Evolutionary conservation across 2,329 filamentous ascomycete species (phyloP).

Genomic region (Xylariaceae sp.): DNA sequence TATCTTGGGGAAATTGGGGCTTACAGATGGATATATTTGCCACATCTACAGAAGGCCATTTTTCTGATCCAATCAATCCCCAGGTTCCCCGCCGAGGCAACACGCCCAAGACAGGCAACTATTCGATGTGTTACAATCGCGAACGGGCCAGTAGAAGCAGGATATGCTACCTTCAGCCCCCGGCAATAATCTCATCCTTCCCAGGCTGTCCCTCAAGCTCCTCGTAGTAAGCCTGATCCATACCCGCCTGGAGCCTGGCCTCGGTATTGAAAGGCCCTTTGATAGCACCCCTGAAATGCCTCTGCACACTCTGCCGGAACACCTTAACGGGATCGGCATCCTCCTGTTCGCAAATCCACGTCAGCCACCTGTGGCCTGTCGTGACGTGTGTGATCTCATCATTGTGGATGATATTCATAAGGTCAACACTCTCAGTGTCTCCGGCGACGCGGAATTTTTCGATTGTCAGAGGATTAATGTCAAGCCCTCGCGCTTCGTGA

Average conservation of each 20-base stretch:
- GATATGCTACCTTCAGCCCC: constrained; percentile 20
- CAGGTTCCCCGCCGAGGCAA: too few relatives aligned
- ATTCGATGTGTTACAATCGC: too few relatives aligned
- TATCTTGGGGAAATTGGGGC: too few relatives aligned
- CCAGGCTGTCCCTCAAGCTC: constrained; percentile 27
- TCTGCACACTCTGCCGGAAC: constrained; percentile 40
- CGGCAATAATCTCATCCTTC: constrained; percentile 28
- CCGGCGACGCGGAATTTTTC: constrained; percentile 41
- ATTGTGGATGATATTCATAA: constrained; percentile 42
- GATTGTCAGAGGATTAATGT: constrained; percentile 45
- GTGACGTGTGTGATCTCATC: constrained; percentile 48
- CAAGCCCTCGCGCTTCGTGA: constrained; percentile 43
- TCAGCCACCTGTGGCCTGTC: constrained; percentile 43
- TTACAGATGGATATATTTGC: too few relatives aligned
- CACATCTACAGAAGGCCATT: too few relatives aligned
- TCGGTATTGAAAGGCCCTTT: constrained; percentile 43
- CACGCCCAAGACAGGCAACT: too few relatives aligned
- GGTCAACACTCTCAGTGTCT: constrained; percentile 39
- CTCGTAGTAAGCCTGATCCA: constrained; percentile 41
- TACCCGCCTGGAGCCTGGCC: constrained; percentile 40
- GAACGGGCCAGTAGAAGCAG: neutral
- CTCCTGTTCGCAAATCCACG: constrained; percentile 44
- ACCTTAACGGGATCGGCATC: constrained; percentile 41
- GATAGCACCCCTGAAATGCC: constrained; percentile 39
- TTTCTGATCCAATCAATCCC: too few relatives aligned